phyloP scores from a whole-genome alignment of 805 yeast genomes.

The Gaillardinia entomophila region DNA sequence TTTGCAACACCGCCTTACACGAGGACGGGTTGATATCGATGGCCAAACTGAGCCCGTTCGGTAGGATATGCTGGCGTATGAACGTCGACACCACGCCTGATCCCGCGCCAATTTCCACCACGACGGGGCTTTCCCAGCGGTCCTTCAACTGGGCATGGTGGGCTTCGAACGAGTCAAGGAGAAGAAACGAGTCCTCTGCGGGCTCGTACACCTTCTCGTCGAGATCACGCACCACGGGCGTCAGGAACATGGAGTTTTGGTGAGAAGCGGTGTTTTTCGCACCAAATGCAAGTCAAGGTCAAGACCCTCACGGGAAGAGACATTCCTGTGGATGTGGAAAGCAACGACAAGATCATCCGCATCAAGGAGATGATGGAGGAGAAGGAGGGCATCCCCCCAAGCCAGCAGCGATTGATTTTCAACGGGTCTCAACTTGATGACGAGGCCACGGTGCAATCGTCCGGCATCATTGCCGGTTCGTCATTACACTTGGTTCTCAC shows the following conservation, averaged over 20 bases:
- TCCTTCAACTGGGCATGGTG: conserved; percentile 42
- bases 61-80: conserved; percentile 51
- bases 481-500: conserved; percentile 88
- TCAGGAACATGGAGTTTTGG: conserved; percentile 56
- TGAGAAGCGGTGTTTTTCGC: background rate
- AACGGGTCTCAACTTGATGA: conserved; percentile 93
- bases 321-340: conserved; percentile 71
- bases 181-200: conserved; percentile 83
- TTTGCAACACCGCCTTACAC: conserved; percentile 37
- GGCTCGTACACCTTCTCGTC: conserved; percentile 90
- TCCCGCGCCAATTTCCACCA: conserved; percentile 86
- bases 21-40: conserved; percentile 83
- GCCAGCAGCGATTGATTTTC: conserved; percentile 86
- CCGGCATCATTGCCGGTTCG: conserved; percentile 79
- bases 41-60: conserved; percentile 50
- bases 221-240: conserved; percentile 56
- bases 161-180: conserved; percentile 80
- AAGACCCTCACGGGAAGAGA: conserved; percentile 81
- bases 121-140: conserved; percentile 38
- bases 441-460: conserved; percentile 62
- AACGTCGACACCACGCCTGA: conserved; percentile 87
- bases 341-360: conserved; percentile 59
- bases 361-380: conserved; percentile 92
- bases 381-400: conserved; percentile 95
- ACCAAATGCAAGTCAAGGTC: conserved; percentile 57